Evolutionary conservation across 805 yeast genomes (phyloP).

Genomic region (Saccharomyces mikatae): DNA sequence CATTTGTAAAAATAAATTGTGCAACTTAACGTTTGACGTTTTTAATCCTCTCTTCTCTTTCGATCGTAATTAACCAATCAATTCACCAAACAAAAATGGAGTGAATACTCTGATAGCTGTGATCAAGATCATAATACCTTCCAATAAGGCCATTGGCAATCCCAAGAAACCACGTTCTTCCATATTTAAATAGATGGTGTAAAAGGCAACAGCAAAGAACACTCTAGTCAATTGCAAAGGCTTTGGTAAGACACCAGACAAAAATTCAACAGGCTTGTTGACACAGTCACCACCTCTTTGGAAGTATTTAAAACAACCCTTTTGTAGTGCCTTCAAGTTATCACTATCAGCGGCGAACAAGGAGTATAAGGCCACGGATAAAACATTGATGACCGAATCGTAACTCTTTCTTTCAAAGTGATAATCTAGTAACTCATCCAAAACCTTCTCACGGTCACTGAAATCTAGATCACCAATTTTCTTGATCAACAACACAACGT

Average conservation of each 20-base stretch:
- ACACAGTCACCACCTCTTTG: constrained; percentile 75
- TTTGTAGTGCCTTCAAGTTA: constrained; percentile 61
- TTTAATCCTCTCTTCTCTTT: background rate
- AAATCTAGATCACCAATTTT: constrained; percentile 37
- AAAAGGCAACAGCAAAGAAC: constrained; percentile 85
- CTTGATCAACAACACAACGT: constrained; percentile 58
- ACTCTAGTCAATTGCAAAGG: constrained; percentile 74
- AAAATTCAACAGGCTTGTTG: constrained; percentile 68
- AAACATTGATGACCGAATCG: constrained; percentile 79
- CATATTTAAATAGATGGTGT: constrained; percentile 65
- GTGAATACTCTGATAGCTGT: constrained; percentile 75
- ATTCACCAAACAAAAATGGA: constrained; percentile 60
- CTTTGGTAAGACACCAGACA: constrained; percentile 71
- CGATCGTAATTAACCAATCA: constrained; percentile 27
- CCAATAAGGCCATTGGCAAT: constrained; percentile 62
- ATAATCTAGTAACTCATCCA: constrained; percentile 54
- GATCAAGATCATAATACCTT: constrained; percentile 56
- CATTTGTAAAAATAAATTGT: background rate
- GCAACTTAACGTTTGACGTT: background rate
- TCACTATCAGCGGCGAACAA: constrained; percentile 79
- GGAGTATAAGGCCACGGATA: constrained; percentile 83
- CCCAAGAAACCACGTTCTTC: constrained; percentile 54
- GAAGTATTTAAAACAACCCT: constrained; percentile 86
- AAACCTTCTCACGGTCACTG: constrained; percentile 47
- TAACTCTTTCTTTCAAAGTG: constrained; percentile 69